Conservation (phyloP, 495 filamentous ascomycete species). For the Monascus purpureus region DNA sequence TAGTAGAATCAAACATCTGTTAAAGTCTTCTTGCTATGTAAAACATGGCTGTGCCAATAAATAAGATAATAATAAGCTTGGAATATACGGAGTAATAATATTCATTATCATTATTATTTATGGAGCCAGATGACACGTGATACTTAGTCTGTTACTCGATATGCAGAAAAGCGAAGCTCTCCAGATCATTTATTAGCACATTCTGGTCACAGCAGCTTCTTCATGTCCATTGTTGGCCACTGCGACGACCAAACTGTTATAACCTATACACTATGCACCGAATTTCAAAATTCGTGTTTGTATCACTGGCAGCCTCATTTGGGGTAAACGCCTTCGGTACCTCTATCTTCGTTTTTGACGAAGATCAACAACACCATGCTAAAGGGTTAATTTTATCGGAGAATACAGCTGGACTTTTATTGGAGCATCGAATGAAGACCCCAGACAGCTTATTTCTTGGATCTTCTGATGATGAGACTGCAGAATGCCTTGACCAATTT, state of each 20-base stretch:
- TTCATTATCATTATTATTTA: too few species aligned
- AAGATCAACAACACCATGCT: constrained; percentile 1
- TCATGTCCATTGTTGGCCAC: neutral
- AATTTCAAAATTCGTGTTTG: constrained; percentile 15
- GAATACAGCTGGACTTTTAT: constrained; percentile 34
- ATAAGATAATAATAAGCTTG: too few species aligned
- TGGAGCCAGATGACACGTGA: too few species aligned
- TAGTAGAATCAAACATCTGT: too few species aligned
- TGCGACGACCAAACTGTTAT: neutral
- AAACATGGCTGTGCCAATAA: too few species aligned
- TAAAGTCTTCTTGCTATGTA: too few species aligned
- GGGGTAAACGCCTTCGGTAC: constrained; percentile 18
- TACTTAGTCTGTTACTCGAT: too few species aligned
- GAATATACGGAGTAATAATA: too few species aligned
- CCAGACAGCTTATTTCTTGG: constrained; percentile 36
- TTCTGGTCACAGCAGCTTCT: neutral
- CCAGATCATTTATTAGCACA: neutral
- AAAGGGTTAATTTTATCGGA: constrained; percentile 17
- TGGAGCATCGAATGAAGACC: constrained; percentile 41
- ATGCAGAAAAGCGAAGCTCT: too few species aligned
- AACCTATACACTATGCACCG: constrained; percentile 15
- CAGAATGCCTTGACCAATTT: constrained; percentile 35
- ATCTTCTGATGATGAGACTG: constrained; percentile 22
- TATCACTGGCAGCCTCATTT: constrained; percentile 12
- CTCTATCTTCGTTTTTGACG: constrained; percentile 24